These are phyloP conservation scores for Kernera saxatilis DNA, from an alignment of 345 rosid genomes.

Conservation along the genomic window DNA sequence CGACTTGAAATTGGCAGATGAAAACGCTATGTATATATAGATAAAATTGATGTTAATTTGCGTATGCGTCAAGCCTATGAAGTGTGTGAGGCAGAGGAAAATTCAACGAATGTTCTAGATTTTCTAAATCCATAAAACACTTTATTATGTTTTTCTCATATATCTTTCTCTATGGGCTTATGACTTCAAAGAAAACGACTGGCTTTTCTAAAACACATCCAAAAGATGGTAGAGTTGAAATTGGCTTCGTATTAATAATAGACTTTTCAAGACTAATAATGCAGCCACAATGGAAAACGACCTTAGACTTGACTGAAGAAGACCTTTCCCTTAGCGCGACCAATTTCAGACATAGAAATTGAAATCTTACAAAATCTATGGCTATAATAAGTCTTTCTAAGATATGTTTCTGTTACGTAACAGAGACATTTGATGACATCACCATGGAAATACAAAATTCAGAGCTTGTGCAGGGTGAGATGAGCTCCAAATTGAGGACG, in stretches of 20 bases:
- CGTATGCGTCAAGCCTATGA: not conserved
- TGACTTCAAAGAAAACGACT: not conserved
- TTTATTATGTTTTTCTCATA: not conserved
- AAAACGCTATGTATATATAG: not conserved
- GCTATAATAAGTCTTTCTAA: not conserved
- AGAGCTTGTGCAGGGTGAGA: constrained; percentile 37
- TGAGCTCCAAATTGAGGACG: constrained; percentile 65
- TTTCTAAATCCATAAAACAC: not conserved
- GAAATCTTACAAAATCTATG: not conserved
- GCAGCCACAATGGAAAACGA: not conserved
- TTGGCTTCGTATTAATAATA: constrained; percentile 19
- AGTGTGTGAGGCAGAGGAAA: not conserved
- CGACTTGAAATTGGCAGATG: not conserved
- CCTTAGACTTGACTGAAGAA: constrained; percentile 2
- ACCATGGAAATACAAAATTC: not conserved
- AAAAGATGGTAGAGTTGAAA: constrained; percentile 4
- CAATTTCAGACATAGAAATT: not conserved
- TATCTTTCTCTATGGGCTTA: not conserved
- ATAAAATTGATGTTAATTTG: not conserved
- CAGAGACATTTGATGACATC: not conserved
- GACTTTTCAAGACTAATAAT: constrained; percentile 17
- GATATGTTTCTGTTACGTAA: not conserved
- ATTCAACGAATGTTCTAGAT: not conserved
- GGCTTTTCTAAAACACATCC: constrained; percentile 1
- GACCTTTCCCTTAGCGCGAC: not conserved